Evolutionary conservation across 2,329 filamentous ascomycete species (phyloP).

Genomic region (Colletotrichum sp.): DNA sequence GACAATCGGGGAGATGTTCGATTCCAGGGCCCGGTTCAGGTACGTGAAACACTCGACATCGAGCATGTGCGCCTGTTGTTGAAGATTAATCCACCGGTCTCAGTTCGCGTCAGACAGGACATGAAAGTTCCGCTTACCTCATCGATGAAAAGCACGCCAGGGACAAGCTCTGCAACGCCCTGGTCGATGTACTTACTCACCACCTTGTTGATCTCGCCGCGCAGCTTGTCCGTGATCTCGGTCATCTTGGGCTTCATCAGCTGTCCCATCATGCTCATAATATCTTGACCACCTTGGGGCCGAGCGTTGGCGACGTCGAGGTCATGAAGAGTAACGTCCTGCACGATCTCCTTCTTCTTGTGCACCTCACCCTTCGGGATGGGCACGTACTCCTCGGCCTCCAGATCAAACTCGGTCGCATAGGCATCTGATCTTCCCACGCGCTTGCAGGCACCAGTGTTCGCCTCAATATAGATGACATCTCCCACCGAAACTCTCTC

Average conservation of each 20-base stretch:
- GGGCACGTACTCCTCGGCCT: constrained; percentile 98
- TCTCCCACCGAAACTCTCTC: constrained; percentile 95
- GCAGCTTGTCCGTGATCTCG: constrained; percentile 97
- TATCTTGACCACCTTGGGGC: constrained; percentile 96
- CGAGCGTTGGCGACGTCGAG: constrained; percentile 94
- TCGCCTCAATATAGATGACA: constrained; percentile 99
- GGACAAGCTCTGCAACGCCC: constrained; percentile 96
- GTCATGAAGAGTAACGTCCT: constrained; percentile 97
- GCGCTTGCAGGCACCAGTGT: constrained; percentile 96
- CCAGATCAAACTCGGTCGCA: constrained; percentile 96
- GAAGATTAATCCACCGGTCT: constrained; percentile 18
- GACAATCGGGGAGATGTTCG: constrained; percentile 92
- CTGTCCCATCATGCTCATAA: constrained; percentile 99
- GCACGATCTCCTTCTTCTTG: constrained; percentile 99
- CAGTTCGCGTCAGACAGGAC: constrained; percentile 2
- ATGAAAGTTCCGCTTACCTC: constrained; percentile 65
- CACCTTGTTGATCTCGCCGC: constrained; percentile 97
- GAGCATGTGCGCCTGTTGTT: constrained; percentile 90
- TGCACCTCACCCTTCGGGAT: constrained; percentile 99
- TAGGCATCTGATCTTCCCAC: constrained; percentile 96
- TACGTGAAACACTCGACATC: constrained; percentile 99
- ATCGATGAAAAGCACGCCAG: constrained; percentile 97
- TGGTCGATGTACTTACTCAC: constrained; percentile 99
- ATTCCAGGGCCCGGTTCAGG: constrained; percentile 97
- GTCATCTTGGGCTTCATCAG: constrained; percentile 99